These are phyloP conservation scores for Clavispora phyllophila DNA, from an alignment of 805 yeast species.

Conservation along the genomic window DNA sequence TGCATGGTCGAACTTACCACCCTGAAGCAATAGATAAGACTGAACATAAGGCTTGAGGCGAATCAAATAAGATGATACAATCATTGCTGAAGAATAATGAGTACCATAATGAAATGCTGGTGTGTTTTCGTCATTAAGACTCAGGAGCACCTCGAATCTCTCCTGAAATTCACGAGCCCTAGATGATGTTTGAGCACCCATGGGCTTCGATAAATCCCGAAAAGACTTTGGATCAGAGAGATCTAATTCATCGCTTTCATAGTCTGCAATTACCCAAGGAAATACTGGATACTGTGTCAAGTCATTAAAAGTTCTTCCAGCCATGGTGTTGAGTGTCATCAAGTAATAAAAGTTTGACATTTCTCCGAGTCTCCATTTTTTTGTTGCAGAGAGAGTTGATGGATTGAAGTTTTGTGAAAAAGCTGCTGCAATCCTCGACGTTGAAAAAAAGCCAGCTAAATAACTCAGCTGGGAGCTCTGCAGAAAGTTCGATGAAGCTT, in stretches of 20 bases:
- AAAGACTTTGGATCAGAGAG: slow-evolving; percentile 55
- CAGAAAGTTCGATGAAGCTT: slow-evolving; percentile 36
- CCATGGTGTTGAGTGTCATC: slow-evolving; percentile 74
- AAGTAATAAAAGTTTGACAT: slow-evolving; percentile 80
- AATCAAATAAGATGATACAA: slow-evolving; percentile 75
- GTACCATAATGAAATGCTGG: slow-evolving; percentile 92
- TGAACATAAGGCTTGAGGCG: slow-evolving; percentile 77
- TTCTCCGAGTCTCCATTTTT: slow-evolving; percentile 71
- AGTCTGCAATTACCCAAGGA: slow-evolving; percentile 88
- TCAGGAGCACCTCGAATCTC: slow-evolving; percentile 64
- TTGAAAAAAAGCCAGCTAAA: slow-evolving; percentile 14
- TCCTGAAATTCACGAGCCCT: slow-evolving; percentile 64
- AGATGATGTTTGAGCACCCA: slow-evolving; percentile 76
- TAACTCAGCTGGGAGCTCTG: slow-evolving; percentile 9
- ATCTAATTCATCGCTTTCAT: slow-evolving; percentile 66
- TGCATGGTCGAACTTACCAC: slow-evolving; percentile 85
- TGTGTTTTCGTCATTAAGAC: slow-evolving; percentile 50
- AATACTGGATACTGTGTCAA: slow-evolving; percentile 87
- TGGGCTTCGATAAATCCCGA: slow-evolving; percentile 78
- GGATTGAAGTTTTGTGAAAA: slow-evolving; percentile 29
- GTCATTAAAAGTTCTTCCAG: slow-evolving; percentile 87
- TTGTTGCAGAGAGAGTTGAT: slow-evolving; percentile 40
- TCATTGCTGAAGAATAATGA: slow-evolving; percentile 92
- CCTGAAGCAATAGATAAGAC: slow-evolving; percentile 73
- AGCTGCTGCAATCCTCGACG: slow-evolving; percentile 29